Evolutionary conservation across 179 eudicot genomes (phyloP), one percentile per base, ranked within the genome.

Genomic region (Sideroxylon spinosum): DNA sequence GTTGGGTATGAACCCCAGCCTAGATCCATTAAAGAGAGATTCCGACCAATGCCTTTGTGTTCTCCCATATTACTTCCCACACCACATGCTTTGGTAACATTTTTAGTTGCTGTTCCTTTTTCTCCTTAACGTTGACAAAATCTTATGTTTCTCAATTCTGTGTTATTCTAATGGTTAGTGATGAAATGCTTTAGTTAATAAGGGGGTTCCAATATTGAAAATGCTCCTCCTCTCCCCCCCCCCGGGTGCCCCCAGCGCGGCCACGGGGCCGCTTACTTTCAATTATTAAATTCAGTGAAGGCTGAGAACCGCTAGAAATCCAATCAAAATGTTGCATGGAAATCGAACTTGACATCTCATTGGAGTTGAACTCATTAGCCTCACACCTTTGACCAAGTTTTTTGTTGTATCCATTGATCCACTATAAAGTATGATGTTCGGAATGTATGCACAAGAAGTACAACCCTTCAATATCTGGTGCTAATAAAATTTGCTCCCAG

Each of bases 31-130:
- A 93, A 87, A 86, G 98, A 93, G 83, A 91, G 89, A 82, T 95
- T 93, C 79, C 94, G 98, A 29, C 95, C 98, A 56, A 90, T 95
- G 89, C 98, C 98, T 77, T 75, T 95, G 50, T 93, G 98, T 80
- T 89, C 92, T 81, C 95, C 98, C 62, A 87, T 93, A 82, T 81
- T 95, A 80, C 98, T 95, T 76, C 95, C 98, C 32, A 88, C 97
- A 73, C 84, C 98, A 68, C 98, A 95, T 89, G 98, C 98, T 71
- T 84, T 93, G 97, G 98, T 93, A 87, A 76, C 26, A 66, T 75
- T 67, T 37, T 37, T 37, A 19, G 74, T 19, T 25, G 37, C 29
- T 68, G 29, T 49, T 49, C 52, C 37, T 20, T 57, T 77, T 52
- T 75, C 59, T 71, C n/a, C 44, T 64, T 53, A 29, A 19, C 65